Conservation (phyloP, 2,329 filamentous ascomycete genomes). For the Penicillium sp. region DNA sequence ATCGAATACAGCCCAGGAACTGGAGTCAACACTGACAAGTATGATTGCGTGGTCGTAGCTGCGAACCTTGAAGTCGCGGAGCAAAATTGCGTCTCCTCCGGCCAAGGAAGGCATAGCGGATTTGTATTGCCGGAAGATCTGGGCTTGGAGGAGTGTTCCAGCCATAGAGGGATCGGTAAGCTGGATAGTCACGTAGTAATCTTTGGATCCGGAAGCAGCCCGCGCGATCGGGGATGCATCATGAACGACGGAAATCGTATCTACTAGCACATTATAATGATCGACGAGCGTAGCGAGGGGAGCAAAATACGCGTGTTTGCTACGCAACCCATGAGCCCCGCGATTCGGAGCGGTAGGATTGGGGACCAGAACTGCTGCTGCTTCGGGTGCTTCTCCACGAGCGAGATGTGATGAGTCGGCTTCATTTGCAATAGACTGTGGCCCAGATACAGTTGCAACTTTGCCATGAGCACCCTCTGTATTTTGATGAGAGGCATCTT, state of each 20-base stretch:
- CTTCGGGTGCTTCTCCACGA: neutral
- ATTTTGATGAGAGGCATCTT: too few species aligned
- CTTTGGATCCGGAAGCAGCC: constrained; percentile 35
- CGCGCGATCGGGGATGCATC: constrained; percentile 29
- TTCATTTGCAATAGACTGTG: too few species aligned
- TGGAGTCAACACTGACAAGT: constrained; percentile 39
- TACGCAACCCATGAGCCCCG: constrained; percentile 35
- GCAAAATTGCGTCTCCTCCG: constrained; percentile 41
- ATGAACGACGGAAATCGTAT: constrained; percentile 41
- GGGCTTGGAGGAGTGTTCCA: constrained; percentile 35
- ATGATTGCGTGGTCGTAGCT: constrained; percentile 37
- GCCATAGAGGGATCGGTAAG: constrained; percentile 43
- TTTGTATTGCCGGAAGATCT: constrained; percentile 41
- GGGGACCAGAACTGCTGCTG: constrained; percentile 4
- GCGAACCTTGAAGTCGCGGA: constrained; percentile 44
- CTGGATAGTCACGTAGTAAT: constrained; percentile 39
- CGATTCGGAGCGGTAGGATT: constrained; percentile 17
- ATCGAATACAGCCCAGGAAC: constrained; percentile 45
- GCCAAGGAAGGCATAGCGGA: constrained; percentile 34
- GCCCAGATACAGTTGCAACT: too few species aligned
- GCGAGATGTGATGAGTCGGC: neutral
- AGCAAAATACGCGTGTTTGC: constrained; percentile 40
- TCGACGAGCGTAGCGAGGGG: constrained; percentile 41
- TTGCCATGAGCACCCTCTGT: too few species aligned
- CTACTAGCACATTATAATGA: constrained; percentile 37